A percentile compares a stretch with the other conserved stretches of the same genome.
Evolutionary conservation across 2,329 filamentous ascomycete genomes (phyloP).

Genomic region (Nemania abortiva): DNA sequence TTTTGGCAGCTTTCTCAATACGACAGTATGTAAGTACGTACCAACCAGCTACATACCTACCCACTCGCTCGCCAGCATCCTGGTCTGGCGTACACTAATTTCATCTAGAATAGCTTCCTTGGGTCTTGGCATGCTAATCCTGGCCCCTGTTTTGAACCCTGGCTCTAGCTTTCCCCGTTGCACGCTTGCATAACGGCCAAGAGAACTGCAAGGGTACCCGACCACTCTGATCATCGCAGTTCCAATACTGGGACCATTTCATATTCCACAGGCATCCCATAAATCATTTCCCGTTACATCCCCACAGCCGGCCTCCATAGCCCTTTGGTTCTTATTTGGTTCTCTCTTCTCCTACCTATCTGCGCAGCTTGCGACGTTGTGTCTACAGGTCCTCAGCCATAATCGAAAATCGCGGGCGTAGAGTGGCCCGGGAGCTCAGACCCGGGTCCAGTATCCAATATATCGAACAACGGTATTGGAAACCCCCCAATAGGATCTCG

Average conservation of each 20-base stretch:
- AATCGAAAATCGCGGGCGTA: conserved; percentile 36
- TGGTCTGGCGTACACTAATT: conserved; percentile 19
- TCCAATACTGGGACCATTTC: conserved; percentile 46
- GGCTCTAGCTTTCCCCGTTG: conserved; percentile 44
- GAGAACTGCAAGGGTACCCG: conserved; percentile 47
- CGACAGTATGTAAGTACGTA: conserved; percentile 23
- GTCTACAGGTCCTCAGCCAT: conserved; percentile 44
- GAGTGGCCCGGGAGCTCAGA: conserved; percentile 38
- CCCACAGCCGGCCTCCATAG: conserved; percentile 42
- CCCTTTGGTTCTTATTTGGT: conserved; percentile 36
- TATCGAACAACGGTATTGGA: conserved; percentile 38
- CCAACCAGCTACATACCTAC: conserved; percentile 20
- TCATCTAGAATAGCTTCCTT: conserved; percentile 38
- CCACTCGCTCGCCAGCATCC: conserved; percentile 14
- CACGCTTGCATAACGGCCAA: conserved; percentile 51
- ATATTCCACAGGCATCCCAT: conserved; percentile 42
- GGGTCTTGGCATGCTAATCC: conserved; percentile 32
- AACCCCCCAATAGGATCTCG: conserved; percentile 37
- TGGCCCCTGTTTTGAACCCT: conserved; percentile 45
- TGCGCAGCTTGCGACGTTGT: conserved; percentile 38
- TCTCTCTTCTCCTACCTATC: conserved; percentile 40
- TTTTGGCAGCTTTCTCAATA: conserved; percentile 23
- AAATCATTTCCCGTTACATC: conserved; percentile 47
- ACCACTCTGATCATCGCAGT: conserved; percentile 48
- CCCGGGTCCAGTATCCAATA: conserved; percentile 41